A percentile compares a stretch with the other conserved stretches of the same genome.
phyloP scores from a whole-genome alignment of 148 eudicot genomes.

The Linanthus parryae region DNA sequence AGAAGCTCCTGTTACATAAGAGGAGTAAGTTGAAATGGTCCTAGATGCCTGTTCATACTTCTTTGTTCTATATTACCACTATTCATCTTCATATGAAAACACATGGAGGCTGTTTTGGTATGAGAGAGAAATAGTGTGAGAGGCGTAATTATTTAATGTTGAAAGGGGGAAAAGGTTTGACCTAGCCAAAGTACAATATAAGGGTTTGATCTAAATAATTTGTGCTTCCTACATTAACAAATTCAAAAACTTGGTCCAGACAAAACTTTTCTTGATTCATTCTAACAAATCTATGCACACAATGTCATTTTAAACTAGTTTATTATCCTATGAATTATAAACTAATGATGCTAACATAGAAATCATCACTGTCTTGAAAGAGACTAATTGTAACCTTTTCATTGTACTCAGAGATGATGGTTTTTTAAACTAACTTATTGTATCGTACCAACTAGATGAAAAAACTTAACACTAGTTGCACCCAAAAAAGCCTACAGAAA shows the following conservation, averaged over 20 bases:
- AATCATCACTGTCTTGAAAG: conserved; percentile 6
- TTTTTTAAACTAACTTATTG: not conserved
- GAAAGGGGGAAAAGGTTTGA: conserved; percentile 17
- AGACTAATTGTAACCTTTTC: conserved; percentile 2
- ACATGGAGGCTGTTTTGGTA: conserved; percentile 8
- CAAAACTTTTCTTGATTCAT: not conserved
- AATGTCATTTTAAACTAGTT: conserved; percentile 1
- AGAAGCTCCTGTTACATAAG: conserved; percentile 10
- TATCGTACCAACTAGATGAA: conserved; percentile 1
- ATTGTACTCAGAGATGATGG: not conserved
- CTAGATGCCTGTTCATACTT: conserved; percentile 11
- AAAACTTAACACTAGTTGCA: not conserved
- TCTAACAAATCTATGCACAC: not conserved
- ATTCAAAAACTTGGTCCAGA: not conserved
- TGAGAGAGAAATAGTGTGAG: not conserved
- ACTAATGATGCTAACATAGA: not conserved
- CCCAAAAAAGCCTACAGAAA: not conserved
- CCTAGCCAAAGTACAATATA: conserved; percentile 13
- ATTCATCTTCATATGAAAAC: conserved; percentile 6
- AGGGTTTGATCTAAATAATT: not conserved
- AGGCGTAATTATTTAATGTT: not conserved
- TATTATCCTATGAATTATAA: not conserved
- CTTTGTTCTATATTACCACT: conserved; percentile 7
- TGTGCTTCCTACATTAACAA: not conserved
- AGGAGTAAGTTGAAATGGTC: conserved; percentile 12